A percentile compares a stretch with the other conserved stretches of the same genome.
Evolutionary conservation across 2,329 filamentous ascomycete genomes (phyloP).

Genomic region (Pseudogymnoascus sp.): DNA sequence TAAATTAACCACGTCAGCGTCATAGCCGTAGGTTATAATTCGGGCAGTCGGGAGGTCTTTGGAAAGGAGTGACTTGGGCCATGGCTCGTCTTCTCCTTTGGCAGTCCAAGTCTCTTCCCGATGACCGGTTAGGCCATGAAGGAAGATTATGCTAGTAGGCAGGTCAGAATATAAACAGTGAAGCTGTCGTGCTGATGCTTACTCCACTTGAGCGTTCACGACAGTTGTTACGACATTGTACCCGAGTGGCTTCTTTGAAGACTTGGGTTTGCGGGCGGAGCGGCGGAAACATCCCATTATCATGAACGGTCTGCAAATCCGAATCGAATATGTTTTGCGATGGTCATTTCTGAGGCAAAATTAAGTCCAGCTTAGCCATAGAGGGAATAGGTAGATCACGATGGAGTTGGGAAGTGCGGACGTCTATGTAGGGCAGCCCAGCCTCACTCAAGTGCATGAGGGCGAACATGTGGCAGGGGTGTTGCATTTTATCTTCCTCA

Average conservation of each 20-base stretch:
- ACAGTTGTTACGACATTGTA: neutral
- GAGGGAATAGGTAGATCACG: neutral
- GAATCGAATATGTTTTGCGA: neutral
- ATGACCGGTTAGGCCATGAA: slow-evolving; percentile 36
- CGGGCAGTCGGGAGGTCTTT: slow-evolving; percentile 26
- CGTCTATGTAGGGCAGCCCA: neutral
- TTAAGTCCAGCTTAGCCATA: neutral
- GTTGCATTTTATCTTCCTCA: neutral
- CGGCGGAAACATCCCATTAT: neutral
- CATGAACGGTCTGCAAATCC: neutral
- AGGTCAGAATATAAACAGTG: neutral
- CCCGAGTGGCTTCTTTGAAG: neutral
- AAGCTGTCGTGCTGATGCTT: neutral
- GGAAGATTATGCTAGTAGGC: slow-evolving; percentile 29
- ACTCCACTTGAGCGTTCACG: neutral
- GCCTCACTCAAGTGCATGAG: neutral
- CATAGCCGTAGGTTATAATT: slow-evolving; percentile 36
- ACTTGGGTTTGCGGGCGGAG: neutral
- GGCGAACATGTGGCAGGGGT: neutral
- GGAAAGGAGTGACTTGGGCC: slow-evolving; percentile 31
- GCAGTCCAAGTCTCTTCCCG: slow-evolving; percentile 35
- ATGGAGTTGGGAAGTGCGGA: neutral
- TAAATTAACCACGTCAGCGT: slow-evolving; percentile 24
- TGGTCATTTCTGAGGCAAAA: neutral
- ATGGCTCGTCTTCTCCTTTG: slow-evolving; percentile 23